Evolutionary conservation across 2,329 filamentous ascomycete species (phyloP), one percentile per base, ranked within the genome.

Genomic region (Pseudocercospora eumusae): DNA sequence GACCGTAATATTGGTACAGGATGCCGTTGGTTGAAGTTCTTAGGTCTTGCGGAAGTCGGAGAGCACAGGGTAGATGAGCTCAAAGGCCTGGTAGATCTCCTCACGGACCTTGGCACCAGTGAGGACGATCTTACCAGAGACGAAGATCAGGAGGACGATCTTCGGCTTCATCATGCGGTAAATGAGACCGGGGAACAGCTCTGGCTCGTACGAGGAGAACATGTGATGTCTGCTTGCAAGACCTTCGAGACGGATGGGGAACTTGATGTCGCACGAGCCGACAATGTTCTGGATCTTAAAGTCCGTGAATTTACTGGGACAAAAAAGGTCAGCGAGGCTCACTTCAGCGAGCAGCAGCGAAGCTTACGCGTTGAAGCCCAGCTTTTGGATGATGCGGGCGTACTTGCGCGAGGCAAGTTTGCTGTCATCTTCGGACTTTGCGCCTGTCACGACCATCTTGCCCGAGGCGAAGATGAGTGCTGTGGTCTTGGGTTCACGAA

Each of bases 241-340:
- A 80, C 95, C 95, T 78, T 98, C 95, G 62, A 99, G 84, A 69
- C 95, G 92, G 71, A 99, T 97, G 58, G 95, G 95, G 81, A 99
- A 99, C 84, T 97, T 97, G 84, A 99, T 97, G 76, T 99, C 95
- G 79, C 93, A 98, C 64, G 92, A 96, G 68, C 95, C 95, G 69
- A 99, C 95, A 68, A 99, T 98, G 80, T 99, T 99, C 83, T 97
- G 93, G 74, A 99, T 99, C 86, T 98, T 99, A 83, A 99, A 99
- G 78, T 99, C 95, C 69, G 93, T 97, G 80, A 99, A 98, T 86
- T 97, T 97, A 18, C 55, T 57, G 40, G 1, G 10, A 5, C 36
- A 21, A n/a, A n/a, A n/a, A n/a, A 40, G 10, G 42, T 57, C 25
- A 57, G 55, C 42, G 11, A 18, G 21, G 25, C 23, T n/a, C 23